Base-by-base conservation (phyloP, 148 eudicot species). In the Dysphania ambrosioides region DNA sequence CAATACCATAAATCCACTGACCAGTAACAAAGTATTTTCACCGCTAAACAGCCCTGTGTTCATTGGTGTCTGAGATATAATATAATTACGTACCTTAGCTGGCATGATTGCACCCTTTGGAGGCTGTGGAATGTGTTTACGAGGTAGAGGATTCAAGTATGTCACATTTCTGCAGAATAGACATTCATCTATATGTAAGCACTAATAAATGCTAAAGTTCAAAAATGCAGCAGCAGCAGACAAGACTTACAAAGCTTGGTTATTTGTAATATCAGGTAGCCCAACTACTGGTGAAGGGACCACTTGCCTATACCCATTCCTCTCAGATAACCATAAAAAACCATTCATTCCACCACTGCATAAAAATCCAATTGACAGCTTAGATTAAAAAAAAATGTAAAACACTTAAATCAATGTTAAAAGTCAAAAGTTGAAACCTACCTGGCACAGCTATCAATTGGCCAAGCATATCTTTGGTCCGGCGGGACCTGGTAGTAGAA, bases 271-370 rank as follows among this genome's bases (percentile, higher is more conserved):
- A 78, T 87, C 87, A 49, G 79, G 86, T 77, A 92, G 82, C 61
- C 97, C 94, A 73, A 47, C 66, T 29, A 96, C 82, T 65, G 89
- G 87, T 53, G 97, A 88, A 63, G 88, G 84, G 76, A 90, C 73
- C 75, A 85, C 82, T 55, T 71, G 75, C 76, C 72, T 84, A 89
- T 83, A 87, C 42, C 82, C 93, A 83, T 92, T 96, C 80, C 99
- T 86, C 86, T 80, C 86, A 57, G 80, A 85, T 61, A 96, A 73
- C 93, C 94, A 96, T 40, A 96, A 71, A 68, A 78, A 92, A 71
- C 99, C 99, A 78, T 93, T 96, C 99, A 96, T 89, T 76, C 93
- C 94, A 69, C 81, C 93, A 65, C 99, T 96, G 83, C 70, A 86
- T 70, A 57, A 57, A 58, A 19, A 41, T 19, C 12, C 13, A 19